These are phyloP conservation scores for Syzygium grande DNA, from an alignment of 345 rosid species.

Conservation along the genomic window DNA sequence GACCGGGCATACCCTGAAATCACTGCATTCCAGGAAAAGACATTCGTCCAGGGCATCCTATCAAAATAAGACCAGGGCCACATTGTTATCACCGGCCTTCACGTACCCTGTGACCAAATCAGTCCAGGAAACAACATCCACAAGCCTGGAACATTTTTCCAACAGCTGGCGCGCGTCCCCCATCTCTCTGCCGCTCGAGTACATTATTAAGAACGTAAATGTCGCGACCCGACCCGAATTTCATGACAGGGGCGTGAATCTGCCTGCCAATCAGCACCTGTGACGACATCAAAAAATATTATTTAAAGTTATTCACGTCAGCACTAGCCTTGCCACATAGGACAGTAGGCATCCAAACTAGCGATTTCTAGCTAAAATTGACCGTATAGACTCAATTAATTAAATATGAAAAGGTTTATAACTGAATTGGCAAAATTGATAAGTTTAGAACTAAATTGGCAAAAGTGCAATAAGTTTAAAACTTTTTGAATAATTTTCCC, in stretches of 20 bases:
- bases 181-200: neutral
- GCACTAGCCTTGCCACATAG: too few relatives aligned
- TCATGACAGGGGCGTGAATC: too few relatives aligned
- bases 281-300: too few relatives aligned
- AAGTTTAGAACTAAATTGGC: too few relatives aligned
- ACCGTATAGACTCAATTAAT: too few relatives aligned
- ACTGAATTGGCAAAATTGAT: neutral
- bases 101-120: slow-evolving; percentile 6
- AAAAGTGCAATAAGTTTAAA: too few relatives aligned
- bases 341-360: too few relatives aligned
- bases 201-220: neutral
- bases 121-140: slow-evolving; percentile 3
- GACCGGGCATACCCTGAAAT: too few relatives aligned
- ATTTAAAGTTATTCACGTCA: too few relatives aligned
- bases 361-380: too few relatives aligned
- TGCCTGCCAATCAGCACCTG: too few relatives aligned
- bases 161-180: neutral
- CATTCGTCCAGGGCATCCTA: slow-evolving; percentile 11
- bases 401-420: neutral
- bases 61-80: slow-evolving; percentile 4
- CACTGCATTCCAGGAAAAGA: slow-evolving; percentile 21
- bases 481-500: too few relatives aligned
- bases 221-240: neutral
- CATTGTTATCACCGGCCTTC: neutral
- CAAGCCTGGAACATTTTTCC: neutral